Conservation (phyloP, 1,284 basidiomycete species). For the Cutaneotrichosporon sp. region DNA sequence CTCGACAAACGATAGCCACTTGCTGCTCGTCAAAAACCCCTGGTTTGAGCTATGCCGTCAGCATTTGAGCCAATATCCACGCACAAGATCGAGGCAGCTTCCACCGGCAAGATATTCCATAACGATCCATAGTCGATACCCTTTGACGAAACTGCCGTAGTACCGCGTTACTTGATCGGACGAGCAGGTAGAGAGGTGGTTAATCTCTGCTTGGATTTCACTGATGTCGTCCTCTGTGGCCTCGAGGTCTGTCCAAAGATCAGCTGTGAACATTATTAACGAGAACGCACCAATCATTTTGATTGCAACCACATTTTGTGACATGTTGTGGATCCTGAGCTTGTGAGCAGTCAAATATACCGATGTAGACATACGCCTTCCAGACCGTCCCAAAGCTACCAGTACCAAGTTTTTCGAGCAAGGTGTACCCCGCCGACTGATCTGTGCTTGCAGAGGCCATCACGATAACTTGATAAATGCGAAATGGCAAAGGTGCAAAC, state of each 20-base stretch:
- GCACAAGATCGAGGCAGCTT: conserved; percentile 83
- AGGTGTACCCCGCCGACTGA: conserved; percentile 79
- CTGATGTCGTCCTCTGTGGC: conserved; percentile 87
- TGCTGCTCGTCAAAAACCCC: conserved; percentile 85
- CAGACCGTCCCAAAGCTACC: conserved; percentile 95
- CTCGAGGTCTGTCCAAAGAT: conserved; percentile 47
- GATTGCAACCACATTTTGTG: conserved; percentile 90
- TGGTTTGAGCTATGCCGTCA: conserved; percentile 61
- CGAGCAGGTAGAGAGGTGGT: conserved; percentile 89
- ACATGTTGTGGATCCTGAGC: conserved; percentile 72
- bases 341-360: neutral
- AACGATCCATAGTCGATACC: conserved; percentile 98
- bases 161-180: conserved; percentile 94
- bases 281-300: conserved; percentile 81
- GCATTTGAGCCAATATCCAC: conserved; percentile 9
- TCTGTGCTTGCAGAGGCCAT: conserved; percentile 48
- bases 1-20: conserved; percentile 89
- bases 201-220: conserved; percentile 97
- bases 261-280: neutral
- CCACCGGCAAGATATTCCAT: conserved; percentile 99
- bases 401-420: conserved; percentile 94
- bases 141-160: conserved; percentile 93
- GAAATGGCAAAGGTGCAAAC: no score
- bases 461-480: no score
- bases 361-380: conserved; percentile 60